Evolutionary conservation across 768 basidiomycete genomes (phyloP), one percentile per base, ranked within the genome.

Genomic region (Suillus paluster): DNA sequence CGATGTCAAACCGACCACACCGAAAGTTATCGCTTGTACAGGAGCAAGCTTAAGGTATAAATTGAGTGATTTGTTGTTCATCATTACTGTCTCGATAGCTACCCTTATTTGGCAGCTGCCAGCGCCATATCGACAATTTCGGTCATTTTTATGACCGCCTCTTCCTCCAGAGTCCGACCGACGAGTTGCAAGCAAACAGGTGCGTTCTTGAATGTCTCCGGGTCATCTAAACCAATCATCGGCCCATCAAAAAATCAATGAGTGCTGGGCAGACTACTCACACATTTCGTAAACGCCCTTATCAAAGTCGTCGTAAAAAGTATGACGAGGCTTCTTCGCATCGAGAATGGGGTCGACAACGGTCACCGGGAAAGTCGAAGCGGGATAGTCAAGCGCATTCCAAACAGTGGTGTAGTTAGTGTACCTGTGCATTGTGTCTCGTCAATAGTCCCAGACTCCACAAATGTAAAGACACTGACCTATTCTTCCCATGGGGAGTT

Each of bases 131-230:
- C 86, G 14, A 89, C 83, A 25, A 92, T 81, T 67, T 90, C 86
- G 5, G 83, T 80, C 83, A 92, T 85, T 0, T 79, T 82, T 56
- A 92, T 82, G 2, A 91, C 83, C 0, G 86, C 90, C 67, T 92
- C 91, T 66, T 93, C 92, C 67, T 92, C 91, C 61, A 85, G 76
- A 4, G 86, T 88, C 50, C 86, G 79, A 3, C 87, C 89, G 6
- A 91, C 79, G 6, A 92, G 70, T 70, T 93, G 91, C 33, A 93
- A 70, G 5, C 79, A 75, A 21, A 92, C 77, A 0, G 91, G 90
- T 0, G 85, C 86, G 61, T 84, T 81, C 59, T 71, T 73, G 71
- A 83, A 90, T 0, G 70, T 77, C n/a, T 78, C 75, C 0, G 89
- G 87, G 25, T 86, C 76, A 67, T 91, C 90, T 89, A 61, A 64